Conservation (phyloP, 768 basidiomycete genomes). For the Kwoniella pini region DNA sequence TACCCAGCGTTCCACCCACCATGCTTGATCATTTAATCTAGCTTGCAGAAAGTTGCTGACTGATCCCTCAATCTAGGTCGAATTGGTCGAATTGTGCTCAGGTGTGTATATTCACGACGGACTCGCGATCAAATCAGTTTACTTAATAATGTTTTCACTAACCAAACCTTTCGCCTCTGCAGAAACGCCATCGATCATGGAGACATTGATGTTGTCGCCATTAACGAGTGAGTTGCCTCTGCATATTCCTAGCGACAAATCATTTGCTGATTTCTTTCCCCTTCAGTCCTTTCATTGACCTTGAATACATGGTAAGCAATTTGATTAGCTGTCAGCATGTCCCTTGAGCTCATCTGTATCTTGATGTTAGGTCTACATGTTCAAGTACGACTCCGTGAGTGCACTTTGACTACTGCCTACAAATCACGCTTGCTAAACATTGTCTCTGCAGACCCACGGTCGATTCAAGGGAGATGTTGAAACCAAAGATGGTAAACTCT, state of each 20-base stretch:
- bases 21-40: not conserved
- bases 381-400: conserved; percentile 52
- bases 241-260: no score
- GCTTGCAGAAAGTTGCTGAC: not conserved
- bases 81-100: conserved; percentile 95
- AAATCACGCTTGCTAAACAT: not conserved
- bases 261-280: conserved; percentile 19
- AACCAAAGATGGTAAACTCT: conserved; percentile 83
- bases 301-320: conserved; percentile 82
- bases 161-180: conserved; percentile 16
- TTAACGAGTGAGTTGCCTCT: conserved; percentile 92
- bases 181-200: conserved; percentile 81
- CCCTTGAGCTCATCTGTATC: not conserved
- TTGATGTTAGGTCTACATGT: conserved; percentile 46
- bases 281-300: conserved; percentile 89
- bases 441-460: conserved; percentile 53
- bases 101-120: no score
- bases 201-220: conserved; percentile 81
- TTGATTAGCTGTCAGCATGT: not conserved
- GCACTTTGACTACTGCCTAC: no score
- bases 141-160: not conserved
- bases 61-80: conserved; percentile 67
- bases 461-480: conserved; percentile 77
- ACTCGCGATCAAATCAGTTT: not conserved
- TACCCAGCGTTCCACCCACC: not conserved